Base-by-base conservation (phyloP, 805 yeast species). In the Teunomyces aglyptinius region DNA sequence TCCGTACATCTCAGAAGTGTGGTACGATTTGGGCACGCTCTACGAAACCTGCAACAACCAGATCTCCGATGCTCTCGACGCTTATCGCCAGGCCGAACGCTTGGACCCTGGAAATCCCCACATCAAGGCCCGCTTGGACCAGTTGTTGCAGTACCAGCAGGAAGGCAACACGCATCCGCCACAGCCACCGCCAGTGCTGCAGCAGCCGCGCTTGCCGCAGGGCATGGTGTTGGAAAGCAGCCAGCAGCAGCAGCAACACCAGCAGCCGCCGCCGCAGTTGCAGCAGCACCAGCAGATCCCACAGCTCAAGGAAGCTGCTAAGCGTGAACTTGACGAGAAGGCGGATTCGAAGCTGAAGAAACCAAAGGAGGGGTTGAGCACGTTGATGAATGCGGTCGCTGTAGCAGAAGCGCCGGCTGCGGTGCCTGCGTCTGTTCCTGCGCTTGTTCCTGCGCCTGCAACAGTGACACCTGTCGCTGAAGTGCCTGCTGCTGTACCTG, bases 1-100 rank as follows among this genome's bases (percentile, higher is more conserved):
- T 58, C 99, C 99, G 12, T 91, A 91, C 72, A 86, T 94, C 54
- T 83, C 94, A 49, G 99, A 94, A 68, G 99, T 94, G 20, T 94
- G 99, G 99, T 94, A 94, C 68, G 99, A 94, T 68, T 78, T 94
- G 61, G 99, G 99, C 49, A 94, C 98, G 5, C 73, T 94, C 35
- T 94, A 94, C 66, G 99, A 94, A 69, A 89, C 97, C 29, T 94
- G 99, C 71, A 94, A 91, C 69, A 91, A 92, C 70, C 99, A 94
- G 70, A 79, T 90, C 49, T 80, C 85, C 49, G 99, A 94, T 65
- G 99, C 99, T 1, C 73, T 94, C 53, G 98, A 94, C 68, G 99
- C 99, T 2, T 94, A 94, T 64, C 88, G 88, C 59, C 94, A 96
- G 53, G 99, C 99, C 4, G 96, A 96, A 29, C 82, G 96, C 44